Base-by-base conservation (phyloP, 2,329 filamentous ascomycete species). In the Chaetomiaceae sp. region DNA sequence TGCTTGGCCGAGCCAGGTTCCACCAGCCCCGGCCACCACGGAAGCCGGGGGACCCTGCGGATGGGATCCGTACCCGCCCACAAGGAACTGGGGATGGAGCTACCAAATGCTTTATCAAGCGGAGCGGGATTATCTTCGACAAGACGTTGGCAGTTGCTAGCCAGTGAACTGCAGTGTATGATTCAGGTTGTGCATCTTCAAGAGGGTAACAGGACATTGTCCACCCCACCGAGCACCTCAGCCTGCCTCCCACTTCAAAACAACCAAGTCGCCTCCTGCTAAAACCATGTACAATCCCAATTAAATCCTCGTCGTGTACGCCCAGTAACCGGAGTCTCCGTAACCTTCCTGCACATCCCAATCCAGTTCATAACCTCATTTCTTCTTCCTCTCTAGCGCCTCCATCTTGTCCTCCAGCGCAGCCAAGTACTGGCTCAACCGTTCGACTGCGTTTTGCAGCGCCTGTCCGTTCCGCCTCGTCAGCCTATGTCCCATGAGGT, bases 381-480 rank as follows among this genome's bases (percentile, higher is more conserved):
- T 86, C 71, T 81, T 85, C 71, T 81, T 85, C 61, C 68, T 65
- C 59, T 82, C 76, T 61, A 80, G 59, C 51, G 76, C 72, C 56
- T 83, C 81, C 57, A 90, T 76, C 71, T 85, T 89, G 60, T 86
- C 79, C 71, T 97, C 91, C 55, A 97, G 71, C 42, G 79, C 79
- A 63, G 83, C 79, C 54, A 95, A 82, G 65, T 96, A 94, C 53
- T 78, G 79, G 69, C 88, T 88, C 65, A 96, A 79, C 63, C 86
- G 81, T 67, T 90, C 84, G 47, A 95, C 90, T 39, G 89, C 88
- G 40, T 82, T 77, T 77, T 96, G 90, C 39, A 97, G 78, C 55
- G 87, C 83, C 90, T 95, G 56, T 56, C 10, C 14, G 29, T 36
- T 30, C 17, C 19, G 27, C 29, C 22, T 24, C 15, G 47, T 52